phyloP scores from a whole-genome alignment of 305 asterid species.

The Plantago coronopus region DNA sequence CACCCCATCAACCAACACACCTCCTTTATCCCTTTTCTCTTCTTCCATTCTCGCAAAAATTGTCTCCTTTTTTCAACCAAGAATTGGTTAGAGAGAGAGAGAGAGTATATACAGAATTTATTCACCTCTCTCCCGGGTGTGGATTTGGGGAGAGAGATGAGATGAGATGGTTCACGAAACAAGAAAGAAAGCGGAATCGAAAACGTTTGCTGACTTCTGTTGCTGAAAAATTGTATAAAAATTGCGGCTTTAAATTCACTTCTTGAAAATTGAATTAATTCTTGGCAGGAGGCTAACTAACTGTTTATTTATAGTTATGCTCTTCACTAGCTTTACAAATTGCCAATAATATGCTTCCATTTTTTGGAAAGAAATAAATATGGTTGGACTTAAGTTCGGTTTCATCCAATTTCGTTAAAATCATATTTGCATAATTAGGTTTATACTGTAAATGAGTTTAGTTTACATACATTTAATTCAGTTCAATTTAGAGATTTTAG shows the following conservation, averaged over 20 bases:
- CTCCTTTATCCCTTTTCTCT: slow-evolving; percentile 9
- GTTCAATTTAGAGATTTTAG: too few species aligned
- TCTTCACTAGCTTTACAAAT: too few species aligned
- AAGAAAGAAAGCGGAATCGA: slow-evolving; percentile 21
- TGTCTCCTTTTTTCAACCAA: slow-evolving; percentile 22
- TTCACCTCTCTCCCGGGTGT: slow-evolving; percentile 13
- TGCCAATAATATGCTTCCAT: too few species aligned
- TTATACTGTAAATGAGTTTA: too few species aligned
- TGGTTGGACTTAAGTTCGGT: too few species aligned
- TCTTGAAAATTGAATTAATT: background rate
- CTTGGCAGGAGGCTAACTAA: background rate
- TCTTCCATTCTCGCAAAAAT: slow-evolving; percentile 24
- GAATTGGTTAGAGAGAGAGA: background rate
- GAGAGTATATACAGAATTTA: background rate
- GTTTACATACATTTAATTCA: too few species aligned
- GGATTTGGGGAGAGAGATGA: background rate
- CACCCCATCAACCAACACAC: slow-evolving; percentile 33
- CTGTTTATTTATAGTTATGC: too few species aligned
- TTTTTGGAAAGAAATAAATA: too few species aligned
- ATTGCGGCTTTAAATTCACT: slow-evolving; percentile 6
- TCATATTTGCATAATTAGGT: too few species aligned
- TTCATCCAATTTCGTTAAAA: too few species aligned
- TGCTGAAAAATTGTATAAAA: background rate
- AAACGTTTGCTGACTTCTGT: slow-evolving; percentile 17
- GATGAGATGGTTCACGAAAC: slow-evolving; percentile 9